Evolutionary conservation across 352 stramenopile genomes (phyloP).

Genomic region (Phytophthora podocarpi): DNA sequence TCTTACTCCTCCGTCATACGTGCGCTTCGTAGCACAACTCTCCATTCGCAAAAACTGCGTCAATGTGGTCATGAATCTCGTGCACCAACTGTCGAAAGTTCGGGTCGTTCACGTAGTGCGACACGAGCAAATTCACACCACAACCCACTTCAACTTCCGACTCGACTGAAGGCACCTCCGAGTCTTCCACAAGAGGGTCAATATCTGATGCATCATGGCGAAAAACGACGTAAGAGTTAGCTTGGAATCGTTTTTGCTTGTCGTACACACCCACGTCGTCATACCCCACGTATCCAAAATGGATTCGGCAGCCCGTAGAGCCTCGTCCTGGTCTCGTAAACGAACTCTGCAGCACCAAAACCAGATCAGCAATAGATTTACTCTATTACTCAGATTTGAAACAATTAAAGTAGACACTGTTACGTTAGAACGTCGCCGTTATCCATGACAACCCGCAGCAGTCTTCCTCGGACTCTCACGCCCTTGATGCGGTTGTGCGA

Average conservation of each 20-base stretch:
- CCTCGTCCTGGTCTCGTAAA: constrained; percentile 23
- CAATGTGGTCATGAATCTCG: constrained; percentile 46
- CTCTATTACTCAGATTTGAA: neutral
- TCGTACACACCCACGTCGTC: neutral
- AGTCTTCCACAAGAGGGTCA: constrained; percentile 48
- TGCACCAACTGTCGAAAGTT: constrained; percentile 45
- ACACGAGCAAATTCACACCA: constrained; percentile 29
- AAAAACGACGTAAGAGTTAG: neutral
- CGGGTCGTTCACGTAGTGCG: constrained; percentile 35
- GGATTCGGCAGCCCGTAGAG: constrained; percentile 32
- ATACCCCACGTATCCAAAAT: constrained; percentile 60
- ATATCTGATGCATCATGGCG: constrained; percentile 27
- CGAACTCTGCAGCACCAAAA: constrained; percentile 32
- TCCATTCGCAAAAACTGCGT: constrained; percentile 8
- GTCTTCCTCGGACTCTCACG: constrained; percentile 39
- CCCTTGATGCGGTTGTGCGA: constrained; percentile 22
- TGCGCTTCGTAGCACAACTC: neutral
- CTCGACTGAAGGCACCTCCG: neutral
- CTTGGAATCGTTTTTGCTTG: neutral
- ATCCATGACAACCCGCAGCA: constrained; percentile 34
- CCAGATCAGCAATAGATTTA: neutral
- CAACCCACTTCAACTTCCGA: neutral
- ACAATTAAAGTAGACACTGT: neutral
- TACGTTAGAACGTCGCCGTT: constrained; percentile 36
- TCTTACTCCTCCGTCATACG: neutral